Conservation (phyloP, 306 rosid genomes). For the Pyrus pyrifolia region DNA sequence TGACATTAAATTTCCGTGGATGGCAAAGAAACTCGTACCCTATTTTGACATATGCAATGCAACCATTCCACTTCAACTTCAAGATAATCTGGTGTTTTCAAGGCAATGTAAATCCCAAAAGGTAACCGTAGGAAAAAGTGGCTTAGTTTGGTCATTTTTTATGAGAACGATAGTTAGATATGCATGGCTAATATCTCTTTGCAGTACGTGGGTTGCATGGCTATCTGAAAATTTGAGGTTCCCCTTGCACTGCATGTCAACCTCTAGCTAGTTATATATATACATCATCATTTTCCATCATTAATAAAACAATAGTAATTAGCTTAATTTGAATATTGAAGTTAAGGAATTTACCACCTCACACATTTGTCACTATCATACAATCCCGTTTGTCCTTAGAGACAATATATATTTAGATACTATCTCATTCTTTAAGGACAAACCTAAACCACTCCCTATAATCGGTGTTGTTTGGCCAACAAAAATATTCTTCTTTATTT, state of each 20-base stretch:
- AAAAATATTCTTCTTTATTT: not conserved
- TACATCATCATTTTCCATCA: not conserved
- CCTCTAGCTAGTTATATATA: not conserved
- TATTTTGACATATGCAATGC: not conserved
- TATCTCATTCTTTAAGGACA: not conserved
- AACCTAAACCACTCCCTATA: not conserved
- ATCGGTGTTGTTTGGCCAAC: not conserved
- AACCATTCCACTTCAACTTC: not conserved
- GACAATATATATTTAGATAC: not conserved
- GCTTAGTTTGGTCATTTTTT: not conserved
- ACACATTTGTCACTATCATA: not conserved
- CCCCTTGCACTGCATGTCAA: not conserved
- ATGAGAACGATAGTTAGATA: not conserved
- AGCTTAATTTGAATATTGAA: not conserved
- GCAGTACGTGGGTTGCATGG: not conserved
- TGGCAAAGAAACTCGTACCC: not conserved
- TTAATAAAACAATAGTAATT: not conserved
- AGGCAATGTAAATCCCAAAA: not conserved
- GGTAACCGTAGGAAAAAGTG: not conserved
- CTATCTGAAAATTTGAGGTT: not conserved
- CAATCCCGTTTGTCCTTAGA: not conserved
- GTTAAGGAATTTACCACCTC: not conserved
- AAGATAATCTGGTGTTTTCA: not conserved
- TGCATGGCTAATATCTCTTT: not conserved
- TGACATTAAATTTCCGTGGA: not conserved